Conservation (phyloP, 164 flowering plant species). For the Aristolochia contorta region DNA sequence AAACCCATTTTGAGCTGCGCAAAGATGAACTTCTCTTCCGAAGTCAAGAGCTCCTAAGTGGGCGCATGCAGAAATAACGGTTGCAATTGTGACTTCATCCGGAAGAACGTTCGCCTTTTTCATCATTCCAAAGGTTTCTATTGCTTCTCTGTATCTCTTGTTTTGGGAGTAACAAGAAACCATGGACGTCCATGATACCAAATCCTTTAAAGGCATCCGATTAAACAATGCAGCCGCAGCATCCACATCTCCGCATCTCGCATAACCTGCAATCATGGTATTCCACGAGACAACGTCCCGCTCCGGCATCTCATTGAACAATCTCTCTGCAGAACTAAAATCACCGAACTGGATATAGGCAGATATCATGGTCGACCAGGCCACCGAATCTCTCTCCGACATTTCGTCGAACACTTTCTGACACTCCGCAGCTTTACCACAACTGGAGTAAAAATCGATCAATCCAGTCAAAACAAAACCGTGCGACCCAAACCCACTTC, state of each 20-base stretch:
- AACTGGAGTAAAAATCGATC: constrained; percentile 47
- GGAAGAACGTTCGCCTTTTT: constrained; percentile 31
- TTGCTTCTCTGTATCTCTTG: constrained; percentile 36
- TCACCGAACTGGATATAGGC: constrained; percentile 36
- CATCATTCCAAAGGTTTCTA: constrained; percentile 47
- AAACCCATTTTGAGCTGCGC: constrained; percentile 26
- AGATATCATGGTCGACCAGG: constrained; percentile 61
- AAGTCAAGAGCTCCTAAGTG: constrained; percentile 71
- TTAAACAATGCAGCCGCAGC: constrained; percentile 41
- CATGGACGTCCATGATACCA: constrained; percentile 84
- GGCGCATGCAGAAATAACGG: constrained; percentile 72
- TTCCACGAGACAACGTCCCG: constrained; percentile 62
- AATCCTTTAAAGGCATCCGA: constrained; percentile 48
- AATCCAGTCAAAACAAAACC: constrained; percentile 57
- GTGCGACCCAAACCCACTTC: constrained; percentile 43
- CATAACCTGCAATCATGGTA: constrained; percentile 62
- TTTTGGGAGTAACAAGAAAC: constrained; percentile 57
- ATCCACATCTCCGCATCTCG: constrained; percentile 38
- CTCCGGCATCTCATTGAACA: constrained; percentile 66
- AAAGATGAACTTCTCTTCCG: constrained; percentile 53
- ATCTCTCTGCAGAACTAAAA: constrained; percentile 34
- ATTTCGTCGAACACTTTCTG: constrained; percentile 69
- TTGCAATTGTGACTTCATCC: constrained; percentile 58
- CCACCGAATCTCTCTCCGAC: constrained; percentile 59
- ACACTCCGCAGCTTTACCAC: constrained; percentile 23